Evolutionary conservation across 192 early-diverging fungal species (phyloP).

Genomic region (Funneliformis mosseae): DNA sequence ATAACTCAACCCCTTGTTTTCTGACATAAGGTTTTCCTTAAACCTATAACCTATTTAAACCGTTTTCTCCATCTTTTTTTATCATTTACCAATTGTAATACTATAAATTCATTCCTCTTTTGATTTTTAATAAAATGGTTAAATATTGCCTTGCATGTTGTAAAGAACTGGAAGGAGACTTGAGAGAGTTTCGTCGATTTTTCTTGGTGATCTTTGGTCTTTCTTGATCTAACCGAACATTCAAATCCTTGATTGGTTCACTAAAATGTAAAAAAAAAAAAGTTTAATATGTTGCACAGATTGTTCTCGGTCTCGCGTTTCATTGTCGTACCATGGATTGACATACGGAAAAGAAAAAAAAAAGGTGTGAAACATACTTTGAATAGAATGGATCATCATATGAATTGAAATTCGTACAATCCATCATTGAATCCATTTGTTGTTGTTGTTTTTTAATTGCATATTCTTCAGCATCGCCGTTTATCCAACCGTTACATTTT

Average conservation of each 20-base stretch:
- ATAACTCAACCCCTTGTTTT: no score
- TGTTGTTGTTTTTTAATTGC: not conserved
- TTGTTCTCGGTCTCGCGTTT: no score
- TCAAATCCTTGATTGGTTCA: not conserved
- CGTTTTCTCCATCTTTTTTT: no score
- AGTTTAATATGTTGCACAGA: not conserved
- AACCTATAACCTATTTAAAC: no score
- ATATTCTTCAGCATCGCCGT: constrained; percentile 13
- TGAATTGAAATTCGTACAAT: not conserved
- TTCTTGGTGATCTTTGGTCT: not conserved
- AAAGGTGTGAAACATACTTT: not conserved
- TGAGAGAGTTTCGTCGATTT: not conserved
- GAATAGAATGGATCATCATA: not conserved
- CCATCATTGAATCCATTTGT: not conserved
- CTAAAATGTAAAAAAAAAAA: not conserved
- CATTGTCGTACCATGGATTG: not conserved
- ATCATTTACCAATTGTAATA: not conserved
- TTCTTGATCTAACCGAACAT: constrained; percentile 12
- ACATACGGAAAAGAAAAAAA: not conserved
- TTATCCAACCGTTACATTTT: constrained; percentile 13
- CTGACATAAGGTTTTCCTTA: no score
- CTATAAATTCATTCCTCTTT: constrained; percentile 12
- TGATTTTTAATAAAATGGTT: not conserved
- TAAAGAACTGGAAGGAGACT: not conserved
- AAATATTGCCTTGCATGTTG: constrained; percentile 9